A percentile compares a stretch with the other conserved stretches of the same genome.
These are phyloP conservation scores for Fusarium albidum DNA, from an alignment of 2,329 filamentous ascomycete genomes.

Conservation along the genomic window DNA sequence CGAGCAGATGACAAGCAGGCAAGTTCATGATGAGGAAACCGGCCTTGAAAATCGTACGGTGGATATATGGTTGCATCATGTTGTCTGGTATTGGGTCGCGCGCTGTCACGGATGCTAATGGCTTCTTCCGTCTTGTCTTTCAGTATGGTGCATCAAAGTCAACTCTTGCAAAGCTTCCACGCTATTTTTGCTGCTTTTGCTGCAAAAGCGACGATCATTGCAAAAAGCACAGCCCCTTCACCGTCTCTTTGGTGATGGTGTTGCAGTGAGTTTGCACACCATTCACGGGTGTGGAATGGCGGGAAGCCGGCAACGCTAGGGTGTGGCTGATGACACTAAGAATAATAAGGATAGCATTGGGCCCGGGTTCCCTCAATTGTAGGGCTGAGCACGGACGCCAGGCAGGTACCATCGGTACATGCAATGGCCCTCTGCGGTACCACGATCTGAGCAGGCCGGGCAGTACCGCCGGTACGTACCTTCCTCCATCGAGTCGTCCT, in stretches of 20 bases:
- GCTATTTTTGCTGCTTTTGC: neutral
- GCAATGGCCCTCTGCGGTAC: slow-evolving; percentile 12
- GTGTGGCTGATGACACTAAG: slow-evolving; percentile 41
- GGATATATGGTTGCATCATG: slow-evolving; percentile 1
- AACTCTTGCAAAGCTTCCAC: neutral
- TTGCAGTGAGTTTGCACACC: slow-evolving; percentile 10
- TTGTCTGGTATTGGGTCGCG: neutral
- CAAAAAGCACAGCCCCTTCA: slow-evolving; percentile 30
- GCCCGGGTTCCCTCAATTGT: slow-evolving; percentile 24
- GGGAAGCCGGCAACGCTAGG: slow-evolving; percentile 40
- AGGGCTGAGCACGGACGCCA: slow-evolving; percentile 41
- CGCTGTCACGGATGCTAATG: neutral
- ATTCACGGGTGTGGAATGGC: slow-evolving; percentile 33
- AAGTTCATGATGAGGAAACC: neutral
- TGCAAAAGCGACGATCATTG: neutral
- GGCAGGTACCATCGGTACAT: slow-evolving; percentile 23
- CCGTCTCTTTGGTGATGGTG: slow-evolving; percentile 29
- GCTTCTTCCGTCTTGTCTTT: neutral
- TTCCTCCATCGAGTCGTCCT: neutral
- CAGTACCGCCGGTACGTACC: slow-evolving; percentile 17
- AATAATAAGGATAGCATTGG: slow-evolving; percentile 37
- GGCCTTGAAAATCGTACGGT: neutral
- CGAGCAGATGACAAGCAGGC: neutral
- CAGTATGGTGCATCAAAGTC: neutral
- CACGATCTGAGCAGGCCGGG: slow-evolving; percentile 12